phyloP scores from a whole-genome alignment of 2,329 filamentous ascomycete species.

The Paecilomyces dactylethromorphus region DNA sequence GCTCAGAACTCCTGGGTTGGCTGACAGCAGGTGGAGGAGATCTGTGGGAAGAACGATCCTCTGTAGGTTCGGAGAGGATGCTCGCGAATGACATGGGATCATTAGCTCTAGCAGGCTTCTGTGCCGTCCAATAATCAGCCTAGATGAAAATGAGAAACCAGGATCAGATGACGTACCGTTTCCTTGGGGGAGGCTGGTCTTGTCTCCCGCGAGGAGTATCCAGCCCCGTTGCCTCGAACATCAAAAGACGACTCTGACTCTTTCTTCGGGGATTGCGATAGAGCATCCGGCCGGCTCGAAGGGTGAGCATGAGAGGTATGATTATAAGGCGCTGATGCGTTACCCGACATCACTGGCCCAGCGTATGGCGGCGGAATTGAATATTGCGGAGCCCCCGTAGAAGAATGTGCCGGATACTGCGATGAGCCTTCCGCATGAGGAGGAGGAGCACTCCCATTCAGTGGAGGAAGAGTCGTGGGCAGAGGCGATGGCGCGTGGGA shows the following conservation, averaged over 20 bases:
- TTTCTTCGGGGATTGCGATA: conserved; percentile 36
- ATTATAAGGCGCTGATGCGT: conserved; percentile 31
- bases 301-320: conserved; percentile 37
- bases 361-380: conserved; percentile 29
- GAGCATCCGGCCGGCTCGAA: conserved; percentile 25
- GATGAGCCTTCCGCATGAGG: conserved; percentile 26
- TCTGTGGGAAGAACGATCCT: conserved; percentile 47
- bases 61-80: conserved; percentile 76
- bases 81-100: conserved; percentile 96
- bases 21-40: conserved; percentile 36
- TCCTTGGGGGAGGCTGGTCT: conserved; percentile 31
- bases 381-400: conserved; percentile 23
- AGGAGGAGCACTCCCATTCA: conserved; percentile 28
- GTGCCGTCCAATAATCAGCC: conserved; percentile 11
- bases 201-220: conserved; percentile 26
- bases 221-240: conserved; percentile 21
- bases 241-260: conserved; percentile 31
- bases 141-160: conserved; percentile 6
- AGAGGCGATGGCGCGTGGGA: conserved; percentile 35
- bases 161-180: conserved; percentile 25
- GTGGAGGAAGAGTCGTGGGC: conserved; percentile 31
- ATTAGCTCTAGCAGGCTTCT: conserved; percentile 67
- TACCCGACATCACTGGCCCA: conserved; percentile 26
- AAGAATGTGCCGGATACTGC: conserved; percentile 28
- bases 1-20: conserved; percentile 17